phyloP scores from a whole-genome alignment of 2,329 filamentous ascomycete genomes.

The Escovopsis sp. region DNA sequence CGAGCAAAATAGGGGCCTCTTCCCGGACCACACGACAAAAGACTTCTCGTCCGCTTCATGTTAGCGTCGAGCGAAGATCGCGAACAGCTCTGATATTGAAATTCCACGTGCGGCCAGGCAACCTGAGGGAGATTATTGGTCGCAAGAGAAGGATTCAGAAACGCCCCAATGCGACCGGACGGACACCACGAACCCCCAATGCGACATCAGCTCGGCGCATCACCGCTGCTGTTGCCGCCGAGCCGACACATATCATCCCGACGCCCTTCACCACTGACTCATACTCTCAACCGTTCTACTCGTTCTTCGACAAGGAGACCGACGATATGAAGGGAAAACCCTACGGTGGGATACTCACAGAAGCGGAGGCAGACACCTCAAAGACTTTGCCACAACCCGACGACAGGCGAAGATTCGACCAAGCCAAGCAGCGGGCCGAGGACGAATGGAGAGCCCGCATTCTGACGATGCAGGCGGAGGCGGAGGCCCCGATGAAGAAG shows the following conservation, averaged over 20 bases:
- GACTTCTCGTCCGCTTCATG: slow-evolving; percentile 23
- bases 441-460: slow-evolving; percentile 69
- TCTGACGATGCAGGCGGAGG: slow-evolving; percentile 45
- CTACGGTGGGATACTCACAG: slow-evolving; percentile 83
- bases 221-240: slow-evolving; percentile 3
- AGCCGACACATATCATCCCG: slow-evolving; percentile 23
- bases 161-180: slow-evolving; percentile 10
- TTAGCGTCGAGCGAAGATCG: slow-evolving; percentile 26
- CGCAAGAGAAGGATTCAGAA: slow-evolving; percentile 20
- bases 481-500: slow-evolving; percentile 48
- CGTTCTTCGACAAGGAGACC: slow-evolving; percentile 75
- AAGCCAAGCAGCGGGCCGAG: slow-evolving; percentile 80
- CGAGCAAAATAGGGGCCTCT: slow-evolving; percentile 16
- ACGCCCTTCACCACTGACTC: slow-evolving; percentile 41
- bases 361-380: slow-evolving; percentile 79
- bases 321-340: slow-evolving; percentile 87
- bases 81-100: slow-evolving; percentile 21
- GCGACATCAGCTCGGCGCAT: slow-evolving; percentile 10
- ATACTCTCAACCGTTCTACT: slow-evolving; percentile 71
- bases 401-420: slow-evolving; percentile 77
- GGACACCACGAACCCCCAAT: slow-evolving; percentile 13
- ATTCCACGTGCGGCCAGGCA: slow-evolving; percentile 22
- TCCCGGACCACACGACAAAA: slow-evolving; percentile 48
- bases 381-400: slow-evolving; percentile 68
- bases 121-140: slow-evolving; percentile 23